Percentiles rank a stretch among this genome's conserved stretches.
These are phyloP conservation scores for Camellia lanceoleosa DNA, from an alignment of 148 eudicot species.

Conservation along the genomic window DNA sequence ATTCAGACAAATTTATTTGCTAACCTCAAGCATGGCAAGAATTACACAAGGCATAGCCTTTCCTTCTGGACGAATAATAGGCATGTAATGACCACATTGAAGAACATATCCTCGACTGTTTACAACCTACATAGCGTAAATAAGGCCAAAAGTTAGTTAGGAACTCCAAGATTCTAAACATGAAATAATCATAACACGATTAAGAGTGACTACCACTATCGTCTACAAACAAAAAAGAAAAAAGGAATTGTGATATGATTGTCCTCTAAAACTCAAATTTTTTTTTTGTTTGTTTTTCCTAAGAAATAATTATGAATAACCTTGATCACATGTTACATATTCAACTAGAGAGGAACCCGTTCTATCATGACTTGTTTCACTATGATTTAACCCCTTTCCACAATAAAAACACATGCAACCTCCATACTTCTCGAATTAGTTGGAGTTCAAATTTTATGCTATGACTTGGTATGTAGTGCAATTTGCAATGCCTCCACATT, in stretches of 20 bases:
- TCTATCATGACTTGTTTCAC: conserved; percentile 4
- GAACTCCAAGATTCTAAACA: conserved; percentile 3
- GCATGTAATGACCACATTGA: conserved; percentile 83
- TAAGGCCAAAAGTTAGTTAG: conserved; percentile 10
- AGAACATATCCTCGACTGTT: conserved; percentile 81
- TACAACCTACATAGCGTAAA: conserved; percentile 50
- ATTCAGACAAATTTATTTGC: conserved; percentile 17
- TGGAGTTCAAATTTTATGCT: background rate
- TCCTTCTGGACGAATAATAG: conserved; percentile 69
- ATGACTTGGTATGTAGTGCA: background rate
- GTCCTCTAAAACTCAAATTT: background rate
- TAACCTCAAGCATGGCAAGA: conserved; percentile 99
- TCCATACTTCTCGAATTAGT: conserved; percentile 1
- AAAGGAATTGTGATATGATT: background rate
- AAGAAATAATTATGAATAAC: background rate
- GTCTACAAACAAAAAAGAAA: background rate
- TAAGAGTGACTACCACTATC: background rate
- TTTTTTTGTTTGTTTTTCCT: background rate
- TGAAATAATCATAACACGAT: background rate
- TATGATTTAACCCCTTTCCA: background rate
- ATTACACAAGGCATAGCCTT: conserved; percentile 86
- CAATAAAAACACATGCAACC: background rate
- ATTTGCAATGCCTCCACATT: background rate
- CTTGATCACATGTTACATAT: background rate
- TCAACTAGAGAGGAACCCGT: background rate